Percentiles rank a stretch among this genome's conserved stretches.
These are phyloP conservation scores for Exophiala sp. DNA, from an alignment of 2,329 filamentous ascomycete genomes.

Conservation along the genomic window DNA sequence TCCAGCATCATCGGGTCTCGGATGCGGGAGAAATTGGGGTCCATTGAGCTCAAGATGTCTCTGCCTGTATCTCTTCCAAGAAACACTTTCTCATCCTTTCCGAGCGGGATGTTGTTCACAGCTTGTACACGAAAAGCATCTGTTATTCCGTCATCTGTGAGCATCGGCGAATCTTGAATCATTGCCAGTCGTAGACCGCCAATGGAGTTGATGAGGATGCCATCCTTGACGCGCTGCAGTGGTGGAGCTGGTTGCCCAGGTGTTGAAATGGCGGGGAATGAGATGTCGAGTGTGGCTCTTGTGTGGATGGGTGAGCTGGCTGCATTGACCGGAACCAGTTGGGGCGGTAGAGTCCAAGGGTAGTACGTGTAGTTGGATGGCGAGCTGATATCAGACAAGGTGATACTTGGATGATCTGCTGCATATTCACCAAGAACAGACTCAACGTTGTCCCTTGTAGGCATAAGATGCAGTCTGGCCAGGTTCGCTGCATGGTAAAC, in stretches of 20 bases:
- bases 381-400: conserved; percentile 53
- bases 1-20: conserved; percentile 71
- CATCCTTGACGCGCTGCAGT: conserved; percentile 57
- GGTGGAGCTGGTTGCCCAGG: conserved; percentile 44
- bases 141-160: conserved; percentile 25
- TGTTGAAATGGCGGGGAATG: conserved; percentile 58
- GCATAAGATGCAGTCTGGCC: conserved; percentile 74
- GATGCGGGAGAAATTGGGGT: conserved; percentile 78
- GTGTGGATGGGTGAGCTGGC: conserved; percentile 70
- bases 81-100: conserved; percentile 82
- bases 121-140: conserved; percentile 62
- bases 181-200: conserved; percentile 55
- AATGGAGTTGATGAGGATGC: conserved; percentile 59
- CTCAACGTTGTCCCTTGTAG: conserved; percentile 55
- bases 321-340: conserved; percentile 71
- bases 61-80: conserved; percentile 72
- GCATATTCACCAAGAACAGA: conserved; percentile 55
- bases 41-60: conserved; percentile 61
- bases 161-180: conserved; percentile 44
- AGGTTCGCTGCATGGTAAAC: conserved; percentile 86
- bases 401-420: conserved; percentile 53
- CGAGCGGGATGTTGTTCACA: conserved; percentile 75
- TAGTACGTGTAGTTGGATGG: conserved; percentile 79
- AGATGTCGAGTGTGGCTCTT: conserved; percentile 68
- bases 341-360: conserved; percentile 83